Conservation (phyloP, 139 green algal genomes). For the Chlorella sp. region DNA sequence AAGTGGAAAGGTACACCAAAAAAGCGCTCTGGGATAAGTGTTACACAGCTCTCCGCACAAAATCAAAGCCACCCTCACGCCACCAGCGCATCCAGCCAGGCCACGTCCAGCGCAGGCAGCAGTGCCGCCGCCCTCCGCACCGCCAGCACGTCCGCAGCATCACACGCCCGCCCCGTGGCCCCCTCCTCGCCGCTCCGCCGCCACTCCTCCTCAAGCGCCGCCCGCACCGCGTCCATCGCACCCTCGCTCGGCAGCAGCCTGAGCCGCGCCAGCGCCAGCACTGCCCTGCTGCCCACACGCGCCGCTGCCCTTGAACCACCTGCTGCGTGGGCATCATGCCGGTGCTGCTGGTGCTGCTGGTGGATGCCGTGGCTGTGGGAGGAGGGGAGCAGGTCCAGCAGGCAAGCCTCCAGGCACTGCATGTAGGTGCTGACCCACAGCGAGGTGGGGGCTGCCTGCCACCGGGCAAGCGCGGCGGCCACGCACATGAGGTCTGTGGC, state of each 20-base stretch:
- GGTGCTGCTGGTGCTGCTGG: too few species aligned
- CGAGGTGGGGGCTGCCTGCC: background rate
- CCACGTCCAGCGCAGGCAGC: background rate
- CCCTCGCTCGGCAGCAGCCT: background rate
- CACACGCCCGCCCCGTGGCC: too few species aligned
- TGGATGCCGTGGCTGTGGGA: too few species aligned
- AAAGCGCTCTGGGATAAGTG: too few species aligned
- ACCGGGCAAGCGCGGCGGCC: background rate
- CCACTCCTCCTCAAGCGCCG: background rate
- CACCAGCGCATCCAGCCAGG: background rate
- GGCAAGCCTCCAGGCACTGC: background rate
- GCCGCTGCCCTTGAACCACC: too few species aligned
- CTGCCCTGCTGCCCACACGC: background rate
- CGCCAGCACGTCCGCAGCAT: background rate
- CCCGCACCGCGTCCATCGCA: background rate
- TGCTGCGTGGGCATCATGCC: too few species aligned
- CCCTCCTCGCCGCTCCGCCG: too few species aligned
- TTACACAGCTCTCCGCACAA: too few species aligned
- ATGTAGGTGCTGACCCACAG: background rate
- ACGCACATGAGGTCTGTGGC: background rate
- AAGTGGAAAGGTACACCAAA: too few species aligned
- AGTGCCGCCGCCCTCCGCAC: background rate
- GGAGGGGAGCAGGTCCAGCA: background rate
- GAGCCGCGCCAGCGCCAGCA: background rate
- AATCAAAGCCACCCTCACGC: too few species aligned